Percentiles rank a stretch among this genome's conserved stretches.
phyloP scores from a whole-genome alignment of 108 stramenopile species.

The Skeletonema marinoi region DNA sequence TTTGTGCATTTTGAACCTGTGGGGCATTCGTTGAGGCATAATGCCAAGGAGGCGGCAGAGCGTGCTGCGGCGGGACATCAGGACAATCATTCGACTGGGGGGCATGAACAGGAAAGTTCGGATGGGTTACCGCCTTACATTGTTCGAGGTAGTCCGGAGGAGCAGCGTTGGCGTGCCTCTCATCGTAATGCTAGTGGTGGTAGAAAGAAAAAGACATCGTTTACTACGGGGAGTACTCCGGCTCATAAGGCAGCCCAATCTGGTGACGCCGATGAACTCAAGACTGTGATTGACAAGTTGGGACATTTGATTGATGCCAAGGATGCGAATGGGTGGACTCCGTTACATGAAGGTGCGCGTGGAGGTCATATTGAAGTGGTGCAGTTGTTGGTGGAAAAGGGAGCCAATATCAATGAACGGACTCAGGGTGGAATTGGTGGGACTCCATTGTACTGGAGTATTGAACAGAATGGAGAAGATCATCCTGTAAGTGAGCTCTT shows the following conservation, averaged over 20 bases:
- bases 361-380: constrained; percentile 80
- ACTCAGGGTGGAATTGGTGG: constrained; percentile 58
- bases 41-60: constrained; percentile 53
- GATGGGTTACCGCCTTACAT: constrained; percentile 79
- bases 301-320: constrained; percentile 63
- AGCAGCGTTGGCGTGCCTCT: constrained; percentile 53
- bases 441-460: constrained; percentile 72
- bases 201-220: constrained; percentile 33
- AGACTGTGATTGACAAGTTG: constrained; percentile 48
- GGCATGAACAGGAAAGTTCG: constrained; percentile 61
- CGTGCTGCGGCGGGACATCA: constrained; percentile 60
- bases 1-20: constrained; percentile 90
- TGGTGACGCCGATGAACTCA: constrained; percentile 60
- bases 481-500: constrained; percentile 71
- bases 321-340: constrained; percentile 89
- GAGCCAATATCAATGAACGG: constrained; percentile 73
- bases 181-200: constrained; percentile 52
- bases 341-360: constrained; percentile 80
- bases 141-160: constrained; percentile 63
- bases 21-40: constrained; percentile 77
- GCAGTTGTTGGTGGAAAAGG: constrained; percentile 64
- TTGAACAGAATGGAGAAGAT: constrained; percentile 61
- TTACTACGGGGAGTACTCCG: constrained; percentile 63
- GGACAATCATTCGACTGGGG: constrained; percentile 55
- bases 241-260: constrained; percentile 72